Conservation (phyloP, 371 early-diverging fungal species). For the Mucor circinelloides region DNA sequence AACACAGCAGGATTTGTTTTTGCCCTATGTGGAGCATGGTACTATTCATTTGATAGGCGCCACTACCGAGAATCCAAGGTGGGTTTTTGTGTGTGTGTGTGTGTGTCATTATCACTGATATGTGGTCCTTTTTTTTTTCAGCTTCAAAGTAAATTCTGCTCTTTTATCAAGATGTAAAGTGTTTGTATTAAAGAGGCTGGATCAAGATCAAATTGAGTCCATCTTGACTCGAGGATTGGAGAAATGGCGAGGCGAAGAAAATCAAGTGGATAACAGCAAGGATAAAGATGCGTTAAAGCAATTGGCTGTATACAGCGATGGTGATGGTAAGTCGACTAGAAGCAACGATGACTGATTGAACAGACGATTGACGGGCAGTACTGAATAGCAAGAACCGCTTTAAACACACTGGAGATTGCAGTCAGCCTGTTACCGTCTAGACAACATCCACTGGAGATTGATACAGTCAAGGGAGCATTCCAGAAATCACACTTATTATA, state of each 20-base stretch:
- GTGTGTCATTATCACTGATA: too few species aligned
- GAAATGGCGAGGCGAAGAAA: constrained; percentile 46
- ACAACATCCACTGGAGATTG: constrained; percentile 16
- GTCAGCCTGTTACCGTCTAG: constrained; percentile 40
- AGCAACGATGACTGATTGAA: not conserved
- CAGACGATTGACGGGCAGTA: not conserved
- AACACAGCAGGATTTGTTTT: constrained; percentile 85
- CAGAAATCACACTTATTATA: constrained; percentile 81
- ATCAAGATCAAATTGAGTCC: constrained; percentile 52
- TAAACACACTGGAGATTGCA: constrained; percentile 74
- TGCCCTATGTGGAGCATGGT: constrained; percentile 83
- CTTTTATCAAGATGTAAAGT: constrained; percentile 82
- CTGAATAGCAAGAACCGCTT: constrained; percentile 65
- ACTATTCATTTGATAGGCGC: constrained; percentile 80
- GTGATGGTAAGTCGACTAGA: constrained; percentile 69
- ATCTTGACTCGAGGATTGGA: constrained; percentile 63
- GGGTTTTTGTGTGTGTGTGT: not conserved
- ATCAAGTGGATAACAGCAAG: constrained; percentile 21
- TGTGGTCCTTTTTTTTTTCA: too few species aligned
- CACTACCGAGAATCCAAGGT: constrained; percentile 91
- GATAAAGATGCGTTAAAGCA: constrained; percentile 34
- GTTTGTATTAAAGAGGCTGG: constrained; percentile 71
- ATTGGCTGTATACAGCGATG: constrained; percentile 68
- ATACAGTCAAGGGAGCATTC: constrained; percentile 61
- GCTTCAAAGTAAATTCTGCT: constrained; percentile 82